Evolutionary conservation across 1,284 basidiomycete genomes (phyloP).

Genomic region (Leccinum cinnamomeum): DNA sequence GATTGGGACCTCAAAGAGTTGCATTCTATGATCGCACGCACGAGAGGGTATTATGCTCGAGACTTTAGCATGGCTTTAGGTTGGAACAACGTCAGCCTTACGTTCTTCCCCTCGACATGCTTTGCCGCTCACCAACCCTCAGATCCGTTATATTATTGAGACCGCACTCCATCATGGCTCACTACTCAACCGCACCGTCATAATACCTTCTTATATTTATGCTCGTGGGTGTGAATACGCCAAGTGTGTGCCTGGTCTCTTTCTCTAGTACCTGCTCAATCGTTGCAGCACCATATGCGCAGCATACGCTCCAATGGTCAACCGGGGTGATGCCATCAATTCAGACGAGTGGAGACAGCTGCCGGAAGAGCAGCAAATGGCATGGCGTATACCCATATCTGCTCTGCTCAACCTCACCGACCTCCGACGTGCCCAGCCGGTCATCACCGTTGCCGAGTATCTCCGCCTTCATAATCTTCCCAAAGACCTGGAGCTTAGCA

Average conservation of each 20-base stretch:
- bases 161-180: conserved; percentile 40
- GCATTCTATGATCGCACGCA: conserved; percentile 23
- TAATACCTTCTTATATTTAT: conserved; percentile 42
- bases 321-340: conserved; percentile 41
- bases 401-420: conserved; percentile 47
- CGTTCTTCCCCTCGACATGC: background rate
- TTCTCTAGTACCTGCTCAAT: background rate
- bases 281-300: conserved; percentile 30
- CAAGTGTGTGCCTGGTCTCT: conserved; percentile 22
- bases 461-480: conserved; percentile 42
- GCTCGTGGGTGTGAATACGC: conserved; percentile 42
- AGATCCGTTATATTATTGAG: conserved; percentile 45
- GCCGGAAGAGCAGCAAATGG: conserved; percentile 44
- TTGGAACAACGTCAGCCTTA: conserved; percentile 35
- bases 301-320: conserved; percentile 40
- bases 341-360: conserved; percentile 44
- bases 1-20: conserved; percentile 25
- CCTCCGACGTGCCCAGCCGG: conserved; percentile 39
- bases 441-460: conserved; percentile 44
- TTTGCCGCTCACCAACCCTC: conserved; percentile 11
- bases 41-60: conserved; percentile 34
- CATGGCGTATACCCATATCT: conserved; percentile 41
- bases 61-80: conserved; percentile 35
- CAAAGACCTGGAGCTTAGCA: conserved; percentile 35
- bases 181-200: conserved; percentile 39